Evolutionary conservation across 768 basidiomycete species (phyloP).

Genomic region (Tricholoma sp.): DNA sequence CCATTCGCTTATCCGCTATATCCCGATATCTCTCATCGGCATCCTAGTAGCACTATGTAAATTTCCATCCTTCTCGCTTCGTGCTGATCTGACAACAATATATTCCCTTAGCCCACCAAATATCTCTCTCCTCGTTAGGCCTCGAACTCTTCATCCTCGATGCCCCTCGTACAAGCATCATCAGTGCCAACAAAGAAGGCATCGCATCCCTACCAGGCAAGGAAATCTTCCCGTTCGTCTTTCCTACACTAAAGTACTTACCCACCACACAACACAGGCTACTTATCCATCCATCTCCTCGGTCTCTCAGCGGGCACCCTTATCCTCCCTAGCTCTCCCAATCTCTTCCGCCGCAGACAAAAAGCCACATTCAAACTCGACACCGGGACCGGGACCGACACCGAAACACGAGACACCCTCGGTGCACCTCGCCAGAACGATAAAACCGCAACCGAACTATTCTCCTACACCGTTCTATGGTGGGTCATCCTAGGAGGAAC

Average conservation of each 20-base stretch:
- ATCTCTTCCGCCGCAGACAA: slow-evolving; percentile 58
- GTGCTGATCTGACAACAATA: not conserved
- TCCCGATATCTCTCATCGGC: slow-evolving; percentile 62
- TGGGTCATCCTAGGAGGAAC: slow-evolving; percentile 55
- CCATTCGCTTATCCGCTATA: slow-evolving; percentile 54
- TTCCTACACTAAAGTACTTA: not conserved
- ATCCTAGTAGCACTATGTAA: slow-evolving; percentile 55
- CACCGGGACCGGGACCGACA: too few species aligned
- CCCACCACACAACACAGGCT: slow-evolving; percentile 51
- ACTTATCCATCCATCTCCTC: slow-evolving; percentile 84
- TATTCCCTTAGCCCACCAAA: slow-evolving; percentile 63
- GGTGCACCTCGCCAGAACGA: slow-evolving; percentile 51
- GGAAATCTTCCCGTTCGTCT: slow-evolving; percentile 3
- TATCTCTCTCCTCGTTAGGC: slow-evolving; percentile 47
- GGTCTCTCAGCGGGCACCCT: slow-evolving; percentile 81
- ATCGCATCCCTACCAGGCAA: slow-evolving; percentile 72
- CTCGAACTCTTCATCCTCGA: slow-evolving; percentile 63
- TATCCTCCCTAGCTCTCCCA: slow-evolving; percentile 73
- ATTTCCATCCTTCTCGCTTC: slow-evolving; percentile 9
- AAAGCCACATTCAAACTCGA: slow-evolving; percentile 18
- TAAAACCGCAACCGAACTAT: slow-evolving; percentile 73
- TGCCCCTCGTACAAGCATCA: slow-evolving; percentile 53
- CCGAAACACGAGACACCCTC: slow-evolving; percentile 12
- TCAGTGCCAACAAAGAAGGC: slow-evolving; percentile 91
- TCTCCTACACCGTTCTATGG: slow-evolving; percentile 74